These are phyloP conservation scores for Diddensiella santjacobensis DNA, from an alignment of 805 yeast species.

Conservation along the genomic window DNA sequence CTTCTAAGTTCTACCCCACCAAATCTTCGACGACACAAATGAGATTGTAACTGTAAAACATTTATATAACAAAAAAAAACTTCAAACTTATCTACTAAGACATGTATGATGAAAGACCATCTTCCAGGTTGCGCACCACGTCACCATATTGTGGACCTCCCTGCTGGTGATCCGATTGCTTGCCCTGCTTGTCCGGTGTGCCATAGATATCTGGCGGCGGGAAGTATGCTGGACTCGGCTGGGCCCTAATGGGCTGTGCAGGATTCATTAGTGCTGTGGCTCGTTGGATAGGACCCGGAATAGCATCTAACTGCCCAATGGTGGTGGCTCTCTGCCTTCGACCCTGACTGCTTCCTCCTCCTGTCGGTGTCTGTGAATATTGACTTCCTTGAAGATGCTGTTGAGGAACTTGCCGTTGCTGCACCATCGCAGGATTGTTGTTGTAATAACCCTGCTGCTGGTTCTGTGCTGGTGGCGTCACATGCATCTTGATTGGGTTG, in stretches of 20 bases:
- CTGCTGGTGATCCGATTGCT: conserved; percentile 2
- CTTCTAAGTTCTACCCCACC: too few relatives aligned
- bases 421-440: conserved; percentile 3
- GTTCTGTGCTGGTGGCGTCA: background rate
- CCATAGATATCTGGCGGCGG: conserved; percentile 36
- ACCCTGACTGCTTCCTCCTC: background rate
- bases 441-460: conserved; percentile 6
- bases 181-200: conserved; percentile 3
- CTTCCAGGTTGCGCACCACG: conserved; percentile 31
- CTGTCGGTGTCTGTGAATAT: background rate
- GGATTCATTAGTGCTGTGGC: conserved; percentile 41
- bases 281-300: conserved; percentile 40
- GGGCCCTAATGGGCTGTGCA: conserved; percentile 35
- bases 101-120: conserved; percentile 25
- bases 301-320: conserved; percentile 38
- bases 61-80: conserved; percentile 1
- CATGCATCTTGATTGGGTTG: background rate
- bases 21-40: background rate
- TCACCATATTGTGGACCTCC: conserved; percentile 15
- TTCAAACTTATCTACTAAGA: conserved; percentile 5
- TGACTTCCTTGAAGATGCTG: background rate
- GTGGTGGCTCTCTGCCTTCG: conserved; percentile 38
- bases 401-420: background rate
- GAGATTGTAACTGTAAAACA: background rate
- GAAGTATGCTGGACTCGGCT: conserved; percentile 39